Conservation (phyloP, 2,329 filamentous ascomycete species). For the Aureobasidium vineae region DNA sequence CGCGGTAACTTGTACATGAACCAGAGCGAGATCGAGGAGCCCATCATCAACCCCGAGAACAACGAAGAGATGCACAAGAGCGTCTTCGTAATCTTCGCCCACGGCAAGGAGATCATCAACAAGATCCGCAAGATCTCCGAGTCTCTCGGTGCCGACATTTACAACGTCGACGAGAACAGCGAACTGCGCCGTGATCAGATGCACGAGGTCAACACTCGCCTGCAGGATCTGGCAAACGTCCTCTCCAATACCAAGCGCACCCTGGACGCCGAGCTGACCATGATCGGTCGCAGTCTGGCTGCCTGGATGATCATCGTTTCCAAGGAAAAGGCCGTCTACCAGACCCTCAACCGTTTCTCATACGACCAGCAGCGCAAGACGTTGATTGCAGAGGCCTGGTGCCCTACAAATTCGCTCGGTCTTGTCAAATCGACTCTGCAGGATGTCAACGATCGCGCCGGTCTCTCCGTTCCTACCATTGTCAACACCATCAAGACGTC, state of each 20-base stretch:
- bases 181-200: slow-evolving; percentile 94
- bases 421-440: slow-evolving; percentile 91
- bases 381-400: slow-evolving; percentile 96
- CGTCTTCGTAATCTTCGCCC: slow-evolving; percentile 98
- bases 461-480: slow-evolving; percentile 95
- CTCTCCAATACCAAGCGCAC: slow-evolving; percentile 93
- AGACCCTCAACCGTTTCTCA: slow-evolving; percentile 92
- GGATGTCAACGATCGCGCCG: slow-evolving; percentile 93
- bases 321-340: slow-evolving; percentile 98
- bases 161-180: slow-evolving; percentile 96
- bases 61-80: slow-evolving; percentile 96
- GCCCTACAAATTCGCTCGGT: slow-evolving; percentile 83
- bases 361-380: slow-evolving; percentile 96
- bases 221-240: slow-evolving; percentile 88
- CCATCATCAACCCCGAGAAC: slow-evolving; percentile 84
- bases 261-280: slow-evolving; percentile 85
- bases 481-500: slow-evolving; percentile 97
- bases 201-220: slow-evolving; percentile 91
- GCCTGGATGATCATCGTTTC: slow-evolving; percentile 97
- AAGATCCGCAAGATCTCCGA: slow-evolving; percentile 99
- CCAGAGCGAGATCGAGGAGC: slow-evolving; percentile 95
- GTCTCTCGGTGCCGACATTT: slow-evolving; percentile 91
- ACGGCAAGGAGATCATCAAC: slow-evolving; percentile 95
- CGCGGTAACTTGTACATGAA: slow-evolving; percentile 99
- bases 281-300: slow-evolving; percentile 87